phyloP scores from a whole-genome alignment of 192 early-diverging fungal species.

The Diversispora eburnea region DNA sequence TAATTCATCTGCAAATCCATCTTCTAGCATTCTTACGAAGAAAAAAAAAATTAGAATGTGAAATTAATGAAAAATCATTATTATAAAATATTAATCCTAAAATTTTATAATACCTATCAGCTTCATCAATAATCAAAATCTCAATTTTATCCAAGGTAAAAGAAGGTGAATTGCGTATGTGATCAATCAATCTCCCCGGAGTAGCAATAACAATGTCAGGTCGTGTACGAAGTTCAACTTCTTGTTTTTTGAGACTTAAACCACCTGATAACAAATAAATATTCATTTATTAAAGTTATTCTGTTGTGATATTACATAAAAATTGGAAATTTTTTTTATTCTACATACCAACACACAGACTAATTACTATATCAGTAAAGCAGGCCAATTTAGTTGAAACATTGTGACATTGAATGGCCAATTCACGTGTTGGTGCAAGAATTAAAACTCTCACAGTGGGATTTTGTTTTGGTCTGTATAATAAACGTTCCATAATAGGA shows the following conservation, averaged over 20 bases:
- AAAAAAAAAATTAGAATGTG: not conserved
- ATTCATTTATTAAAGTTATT: not conserved
- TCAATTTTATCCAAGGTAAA: slow-evolving; percentile 87
- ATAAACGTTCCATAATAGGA: slow-evolving; percentile 90
- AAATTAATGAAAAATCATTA: slow-evolving; percentile 8
- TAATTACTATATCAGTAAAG: slow-evolving; percentile 84
- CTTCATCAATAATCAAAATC: slow-evolving; percentile 98
- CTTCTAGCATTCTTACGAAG: slow-evolving; percentile 81
- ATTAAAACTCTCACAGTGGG: slow-evolving; percentile 84
- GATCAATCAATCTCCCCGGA: slow-evolving; percentile 97
- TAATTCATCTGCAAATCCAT: slow-evolving; percentile 95
- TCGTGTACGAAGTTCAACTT: slow-evolving; percentile 74
- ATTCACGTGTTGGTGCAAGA: slow-evolving; percentile 94
- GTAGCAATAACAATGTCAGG: slow-evolving; percentile 97
- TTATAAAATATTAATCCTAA: not conserved
- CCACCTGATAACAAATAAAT: slow-evolving; percentile 55
- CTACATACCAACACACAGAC: slow-evolving; percentile 71
- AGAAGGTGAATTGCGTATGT: slow-evolving; percentile 86
- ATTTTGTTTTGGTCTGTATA: slow-evolving; percentile 79
- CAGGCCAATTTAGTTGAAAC: slow-evolving; percentile 81
- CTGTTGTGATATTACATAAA: too few species aligned
- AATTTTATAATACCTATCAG: slow-evolving; percentile 64
- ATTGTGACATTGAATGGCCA: slow-evolving; percentile 95
- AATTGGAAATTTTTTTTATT: not conserved
- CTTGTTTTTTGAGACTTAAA: slow-evolving; percentile 80